These are phyloP conservation scores for Mangifera indica DNA, from an alignment of 345 rosid species.

Conservation along the genomic window DNA sequence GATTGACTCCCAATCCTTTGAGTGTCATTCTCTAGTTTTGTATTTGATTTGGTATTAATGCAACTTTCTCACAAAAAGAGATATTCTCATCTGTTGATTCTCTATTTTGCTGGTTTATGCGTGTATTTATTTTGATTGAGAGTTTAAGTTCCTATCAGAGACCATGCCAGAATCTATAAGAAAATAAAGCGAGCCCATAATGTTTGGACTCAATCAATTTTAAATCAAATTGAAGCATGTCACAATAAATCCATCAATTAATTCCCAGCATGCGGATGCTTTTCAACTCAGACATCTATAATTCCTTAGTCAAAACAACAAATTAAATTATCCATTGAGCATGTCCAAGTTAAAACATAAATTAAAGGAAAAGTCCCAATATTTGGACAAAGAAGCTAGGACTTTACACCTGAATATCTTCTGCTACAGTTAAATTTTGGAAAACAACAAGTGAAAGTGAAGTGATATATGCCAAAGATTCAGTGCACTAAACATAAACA, in stretches of 20 bases:
- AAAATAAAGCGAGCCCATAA: neutral
- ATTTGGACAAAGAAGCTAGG: neutral
- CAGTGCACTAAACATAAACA: neutral
- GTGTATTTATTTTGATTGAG: too few species aligned
- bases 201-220: neutral
- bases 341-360: too few species aligned
- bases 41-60: too few species aligned
- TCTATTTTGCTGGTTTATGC: too few species aligned
- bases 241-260: neutral
- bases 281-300: neutral
- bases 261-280: neutral
- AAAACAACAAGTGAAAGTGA: neutral
- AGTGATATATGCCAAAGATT: neutral
- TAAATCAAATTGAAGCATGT: neutral
- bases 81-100: too few species aligned
- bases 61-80: too few species aligned
- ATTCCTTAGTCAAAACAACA: neutral
- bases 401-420: neutral
- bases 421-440: neutral
- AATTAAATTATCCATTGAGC: neutral
- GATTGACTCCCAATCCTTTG: too few species aligned
- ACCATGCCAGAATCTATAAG: neutral
- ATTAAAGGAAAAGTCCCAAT: too few species aligned
- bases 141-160: neutral
- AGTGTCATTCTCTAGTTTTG: too few species aligned